Evolutionary conservation across 371 early-diverging fungal genomes (phyloP).

Genomic region (Thermomucor indicae-seudaticae): DNA sequence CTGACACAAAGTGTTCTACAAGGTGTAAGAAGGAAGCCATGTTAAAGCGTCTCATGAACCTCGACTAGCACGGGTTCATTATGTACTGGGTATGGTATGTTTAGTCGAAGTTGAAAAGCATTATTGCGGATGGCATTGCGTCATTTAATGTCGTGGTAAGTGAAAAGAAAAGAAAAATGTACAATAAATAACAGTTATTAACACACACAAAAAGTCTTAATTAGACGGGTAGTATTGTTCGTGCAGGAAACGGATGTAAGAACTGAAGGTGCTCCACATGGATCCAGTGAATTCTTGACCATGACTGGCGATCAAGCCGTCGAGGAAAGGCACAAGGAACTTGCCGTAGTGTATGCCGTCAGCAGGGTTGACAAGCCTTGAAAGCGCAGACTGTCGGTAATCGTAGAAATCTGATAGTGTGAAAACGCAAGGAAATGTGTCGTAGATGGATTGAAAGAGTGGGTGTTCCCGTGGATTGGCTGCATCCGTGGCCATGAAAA

Average conservation of each 20-base stretch:
- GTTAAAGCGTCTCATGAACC: no score
- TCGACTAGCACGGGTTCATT: no score
- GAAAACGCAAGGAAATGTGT: slow-evolving; percentile 35
- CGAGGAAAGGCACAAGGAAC: slow-evolving; percentile 40
- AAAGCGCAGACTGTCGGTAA: slow-evolving; percentile 19
- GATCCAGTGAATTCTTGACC: slow-evolving; percentile 30
- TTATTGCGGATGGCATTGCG: no score
- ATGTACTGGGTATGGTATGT: no score
- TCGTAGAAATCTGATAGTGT: slow-evolving; percentile 32
- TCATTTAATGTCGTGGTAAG: no score
- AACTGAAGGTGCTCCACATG: slow-evolving; percentile 28
- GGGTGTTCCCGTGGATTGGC: slow-evolving; percentile 18
- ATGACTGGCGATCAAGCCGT: slow-evolving; percentile 39
- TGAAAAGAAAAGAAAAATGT: no score
- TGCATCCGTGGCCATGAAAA: slow-evolving; percentile 45
- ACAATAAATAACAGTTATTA: no score
- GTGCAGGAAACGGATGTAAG: slow-evolving; percentile 25
- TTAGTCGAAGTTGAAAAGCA: no score
- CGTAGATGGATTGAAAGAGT: slow-evolving; percentile 11
- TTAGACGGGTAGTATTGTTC: no score
- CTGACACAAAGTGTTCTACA: no score
- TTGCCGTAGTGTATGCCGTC: slow-evolving; percentile 29
- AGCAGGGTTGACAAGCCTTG: slow-evolving; percentile 24
- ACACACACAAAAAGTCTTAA: no score
- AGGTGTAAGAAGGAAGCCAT: no score